Percentiles rank a stretch among this genome's conserved stretches.
Evolutionary conservation across 2,329 filamentous ascomycete species (phyloP).

Genomic region (Tolypocladium pustulatum): DNA sequence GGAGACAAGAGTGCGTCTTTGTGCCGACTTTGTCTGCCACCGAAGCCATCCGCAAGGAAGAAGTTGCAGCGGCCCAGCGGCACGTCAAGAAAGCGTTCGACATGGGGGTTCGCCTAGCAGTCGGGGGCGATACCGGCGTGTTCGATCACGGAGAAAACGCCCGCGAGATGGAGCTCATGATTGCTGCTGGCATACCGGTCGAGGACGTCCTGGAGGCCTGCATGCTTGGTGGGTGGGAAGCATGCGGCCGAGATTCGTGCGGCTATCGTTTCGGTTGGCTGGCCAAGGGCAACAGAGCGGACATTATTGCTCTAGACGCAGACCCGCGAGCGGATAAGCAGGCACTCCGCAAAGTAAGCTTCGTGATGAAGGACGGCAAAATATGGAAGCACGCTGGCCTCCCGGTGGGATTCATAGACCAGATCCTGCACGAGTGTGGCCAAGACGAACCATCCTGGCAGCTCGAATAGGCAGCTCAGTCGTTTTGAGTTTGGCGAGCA

Average conservation of each 20-base stretch:
- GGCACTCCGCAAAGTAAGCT: constrained; percentile 35
- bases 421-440: not conserved
- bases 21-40: not conserved
- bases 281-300: constrained; percentile 25
- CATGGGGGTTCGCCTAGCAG: constrained; percentile 36
- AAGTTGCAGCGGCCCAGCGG: constrained; percentile 25
- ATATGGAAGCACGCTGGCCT: constrained; percentile 32
- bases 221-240: constrained; percentile 40
- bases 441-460: not conserved
- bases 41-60: constrained; percentile 6
- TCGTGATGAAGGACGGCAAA: constrained; percentile 47
- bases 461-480: not conserved
- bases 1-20: not conserved
- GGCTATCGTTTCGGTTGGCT: constrained; percentile 42
- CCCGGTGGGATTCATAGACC: not conserved
- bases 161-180: constrained; percentile 43
- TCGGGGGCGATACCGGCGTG: constrained; percentile 43
- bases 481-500: not conserved
- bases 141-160: constrained; percentile 42
- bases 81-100: constrained; percentile 34
- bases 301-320: not conserved
- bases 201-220: constrained; percentile 41
- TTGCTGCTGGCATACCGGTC: constrained; percentile 37
- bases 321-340: constrained; percentile 21
- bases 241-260: constrained; percentile 40